phyloP scores from a whole-genome alignment of 2,329 filamentous ascomycete species.

The Cryphonectria japonica region DNA sequence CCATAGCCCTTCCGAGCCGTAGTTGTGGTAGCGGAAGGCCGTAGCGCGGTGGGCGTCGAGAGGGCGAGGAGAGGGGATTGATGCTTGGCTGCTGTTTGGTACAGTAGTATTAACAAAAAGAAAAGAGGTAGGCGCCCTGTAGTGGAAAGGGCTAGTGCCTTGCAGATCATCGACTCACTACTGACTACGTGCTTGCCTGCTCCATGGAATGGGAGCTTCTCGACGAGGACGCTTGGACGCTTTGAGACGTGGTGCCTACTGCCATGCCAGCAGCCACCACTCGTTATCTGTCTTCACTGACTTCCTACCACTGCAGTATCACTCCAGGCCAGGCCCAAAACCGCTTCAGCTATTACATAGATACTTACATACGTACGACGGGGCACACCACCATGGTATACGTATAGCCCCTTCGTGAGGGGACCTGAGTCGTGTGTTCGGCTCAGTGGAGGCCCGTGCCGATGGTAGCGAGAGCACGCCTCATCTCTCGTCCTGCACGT shows the following conservation, averaged over 20 bases:
- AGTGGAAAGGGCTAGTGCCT: not conserved
- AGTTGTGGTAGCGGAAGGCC: too few species aligned
- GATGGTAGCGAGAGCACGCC: not conserved
- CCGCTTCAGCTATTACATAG: too few species aligned
- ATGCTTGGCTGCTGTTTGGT: not conserved
- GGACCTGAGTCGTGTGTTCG: not conserved
- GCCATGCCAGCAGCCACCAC: not conserved
- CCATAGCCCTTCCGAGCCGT: not conserved
- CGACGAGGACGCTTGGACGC: too few species aligned
- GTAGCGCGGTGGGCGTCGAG: not conserved
- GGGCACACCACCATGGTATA: too few species aligned
- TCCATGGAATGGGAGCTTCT: too few species aligned
- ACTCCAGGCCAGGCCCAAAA: too few species aligned
- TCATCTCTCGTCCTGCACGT: not conserved
- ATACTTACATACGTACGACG: not conserved
- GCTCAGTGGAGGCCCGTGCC: not conserved
- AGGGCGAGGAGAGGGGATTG: not conserved
- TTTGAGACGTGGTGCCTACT: too few species aligned
- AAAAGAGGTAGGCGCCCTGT: not conserved
- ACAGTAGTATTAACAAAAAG: not conserved
- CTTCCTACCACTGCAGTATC: too few species aligned
- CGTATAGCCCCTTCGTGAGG: too few species aligned
- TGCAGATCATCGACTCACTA: not conserved
- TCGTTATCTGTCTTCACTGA: not conserved
- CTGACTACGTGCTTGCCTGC: not conserved